Evolutionary conservation across 2,329 filamentous ascomycete genomes (phyloP), one percentile per base, ranked within the genome.

Genomic region (Verticillium albo-atrum): DNA sequence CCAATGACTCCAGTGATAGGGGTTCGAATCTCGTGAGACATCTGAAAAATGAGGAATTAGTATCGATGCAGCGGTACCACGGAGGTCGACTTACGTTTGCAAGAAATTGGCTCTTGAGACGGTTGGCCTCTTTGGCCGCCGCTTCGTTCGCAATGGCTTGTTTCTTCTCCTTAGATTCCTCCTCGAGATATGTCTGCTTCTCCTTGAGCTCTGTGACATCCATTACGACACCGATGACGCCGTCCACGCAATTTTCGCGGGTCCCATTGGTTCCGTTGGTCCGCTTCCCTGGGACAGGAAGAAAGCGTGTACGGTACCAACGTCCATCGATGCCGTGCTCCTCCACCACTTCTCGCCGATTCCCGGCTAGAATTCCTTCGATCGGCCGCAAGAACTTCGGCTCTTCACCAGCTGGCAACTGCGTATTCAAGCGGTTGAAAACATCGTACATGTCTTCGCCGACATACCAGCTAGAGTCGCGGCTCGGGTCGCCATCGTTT

Each of bases 1-100:
- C 90, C 90, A 61, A 93, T 87, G 5, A 93, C 89, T 23, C 90
- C 90, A 1, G 89, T 89, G 62, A 94, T 92, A 1, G 90, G 90
- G 0, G 88, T 91, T 51, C 88, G 80, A 55, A 92, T 91, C 69
- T 92, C 89, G 69, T 91, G 89, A n/a, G 86, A 89, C 89, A 91
- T 91, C 72, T 83, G 70, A 17, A 3, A 1, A 26, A 0, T 2
- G 20, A 25, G 9, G 7, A 12, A 17, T 57, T 70, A 62, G 60
- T 60, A 62, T 65, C 34, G 59, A 35, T 66, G 53, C 23, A 57
- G 35, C 6, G 14, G n/a, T 51, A 20, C 7, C n/a, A 17, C 9
- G 26, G 17, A 4, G 1, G 4, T 3, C 10, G 6, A 65, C 74
- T 67, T 55, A 78, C 76, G 54, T 91, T 91, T 15, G 89, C 89